Evolutionary conservation across 495 filamentous ascomycete species (phyloP), one percentile per base, ranked within the genome.

Genomic region (Symbiotaphrina buchneri): DNA sequence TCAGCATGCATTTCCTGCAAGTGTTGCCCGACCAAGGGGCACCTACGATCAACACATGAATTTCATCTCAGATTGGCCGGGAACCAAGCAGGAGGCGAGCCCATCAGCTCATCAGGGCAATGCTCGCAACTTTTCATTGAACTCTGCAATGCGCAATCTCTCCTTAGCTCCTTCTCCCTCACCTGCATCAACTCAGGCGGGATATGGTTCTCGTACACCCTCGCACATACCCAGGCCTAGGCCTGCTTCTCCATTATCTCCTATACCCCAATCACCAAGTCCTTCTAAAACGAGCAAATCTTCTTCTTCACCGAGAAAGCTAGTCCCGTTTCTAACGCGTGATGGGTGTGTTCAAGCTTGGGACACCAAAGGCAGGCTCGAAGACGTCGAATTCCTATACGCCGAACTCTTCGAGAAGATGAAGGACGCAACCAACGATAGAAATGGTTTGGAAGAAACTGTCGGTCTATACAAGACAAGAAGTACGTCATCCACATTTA

Each of bases 381-480:
- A 68, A 33, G 52, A 61, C 18, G 64, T 87, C 47, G 71, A 82
- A 35, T 51, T 53, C 2, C 49, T 78, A 36, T 70, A 71, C 38
- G 52, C 56, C 13, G 41, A 49, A 3, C 51, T 90, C 27, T 63
- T 68, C 37, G 52, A 66, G 25, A 60, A 63, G n/a, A 53, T 90
- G 42, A 64, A 61, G 17, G 51, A 58, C 8, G 63, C 69, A 6
- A 59, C 62, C 4, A 61, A 62, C 14, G 69, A 73, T 34, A 65
- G 59, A 39, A 65, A 59, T 28, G 58, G 53, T 1, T 42, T 78
- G 31, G 76, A 81, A 40, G 75, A 84, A 32, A 60, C 65, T 0
- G 55, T 84, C 14, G 61, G 66, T 3, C 17, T 76, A 3, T 74
- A 74, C 41, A 83, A 87, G 47, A 59, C 59, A 21, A 59, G 68